A percentile compares a stretch with the other conserved stretches of the same genome.
phyloP scores from a whole-genome alignment of 2,329 filamentous ascomycete species.

The Pestalotiopsis sp. region DNA sequence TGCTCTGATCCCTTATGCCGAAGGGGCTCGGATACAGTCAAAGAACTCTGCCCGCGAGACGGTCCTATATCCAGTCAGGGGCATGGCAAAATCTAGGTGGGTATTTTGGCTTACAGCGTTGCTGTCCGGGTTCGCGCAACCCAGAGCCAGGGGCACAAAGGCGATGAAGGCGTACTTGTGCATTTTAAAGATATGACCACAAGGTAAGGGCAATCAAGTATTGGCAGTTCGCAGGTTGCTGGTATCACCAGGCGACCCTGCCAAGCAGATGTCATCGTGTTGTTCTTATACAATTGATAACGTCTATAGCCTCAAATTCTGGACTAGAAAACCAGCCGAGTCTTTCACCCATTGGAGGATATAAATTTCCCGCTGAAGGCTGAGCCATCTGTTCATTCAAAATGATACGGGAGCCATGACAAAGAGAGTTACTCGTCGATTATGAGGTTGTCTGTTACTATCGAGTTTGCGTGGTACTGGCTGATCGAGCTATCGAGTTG shows the following conservation, averaged over 20 bases:
- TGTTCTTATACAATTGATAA: not conserved
- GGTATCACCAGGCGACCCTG: too few relatives aligned
- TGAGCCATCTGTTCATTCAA: not conserved
- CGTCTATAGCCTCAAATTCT: not conserved
- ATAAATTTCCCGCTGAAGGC: not conserved
- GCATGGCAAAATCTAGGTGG: too few relatives aligned
- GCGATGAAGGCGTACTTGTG: not conserved
- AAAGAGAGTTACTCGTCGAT: not conserved
- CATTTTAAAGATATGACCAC: not conserved
- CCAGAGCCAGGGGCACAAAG: conserved; percentile 2
- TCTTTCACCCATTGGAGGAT: not conserved
- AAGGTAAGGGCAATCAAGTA: too few relatives aligned
- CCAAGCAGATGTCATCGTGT: not conserved
- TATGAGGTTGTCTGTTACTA: not conserved
- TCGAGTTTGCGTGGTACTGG: not conserved
- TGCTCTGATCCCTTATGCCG: too few relatives aligned
- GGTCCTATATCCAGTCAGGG: too few relatives aligned
- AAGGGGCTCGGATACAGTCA: too few relatives aligned
- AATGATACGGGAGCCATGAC: not conserved
- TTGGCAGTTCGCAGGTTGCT: too few relatives aligned
- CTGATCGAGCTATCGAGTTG: not conserved
- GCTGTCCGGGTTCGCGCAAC: conserved; percentile 10
- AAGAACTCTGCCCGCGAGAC: too few relatives aligned
- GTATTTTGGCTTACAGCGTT: not conserved
- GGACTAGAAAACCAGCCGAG: not conserved